These are phyloP conservation scores for Psidium friedrichsthalianum DNA, from an alignment of 345 rosid species.

Conservation along the genomic window DNA sequence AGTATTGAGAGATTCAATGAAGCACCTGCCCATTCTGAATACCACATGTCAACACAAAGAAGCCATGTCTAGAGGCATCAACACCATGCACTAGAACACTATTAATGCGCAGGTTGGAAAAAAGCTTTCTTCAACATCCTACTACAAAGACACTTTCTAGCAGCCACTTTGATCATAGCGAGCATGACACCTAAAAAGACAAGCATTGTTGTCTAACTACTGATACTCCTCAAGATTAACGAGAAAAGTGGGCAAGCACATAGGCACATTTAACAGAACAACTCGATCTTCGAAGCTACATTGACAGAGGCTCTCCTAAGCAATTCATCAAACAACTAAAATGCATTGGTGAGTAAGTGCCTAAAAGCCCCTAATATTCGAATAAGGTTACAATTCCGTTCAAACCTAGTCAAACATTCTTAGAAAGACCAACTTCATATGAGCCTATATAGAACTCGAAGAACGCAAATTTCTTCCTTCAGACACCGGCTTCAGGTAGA, in stretches of 20 bases:
- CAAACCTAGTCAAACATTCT: too few relatives aligned
- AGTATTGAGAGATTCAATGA: not conserved
- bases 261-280: not conserved
- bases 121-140: not conserved
- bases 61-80: too few relatives aligned
- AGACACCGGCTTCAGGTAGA: fast-evolving
- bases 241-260: not conserved
- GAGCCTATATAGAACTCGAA: not conserved
- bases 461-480: not conserved
- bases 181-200: not conserved
- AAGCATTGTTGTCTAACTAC: not conserved
- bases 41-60: too few relatives aligned
- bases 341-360: not conserved
- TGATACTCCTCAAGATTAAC: not conserved
- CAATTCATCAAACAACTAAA: not conserved
- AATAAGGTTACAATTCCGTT: not conserved
- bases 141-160: not conserved
- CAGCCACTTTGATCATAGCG: too few relatives aligned
- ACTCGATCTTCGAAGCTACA: not conserved
- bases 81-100: not conserved
- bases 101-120: not conserved
- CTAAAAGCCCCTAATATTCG: not conserved
- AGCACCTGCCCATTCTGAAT: not conserved
- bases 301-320: not conserved
- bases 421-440: not conserved